Base-by-base conservation (phyloP, 2,329 filamentous ascomycete genomes). In the Alternaria incomplexa region DNA sequence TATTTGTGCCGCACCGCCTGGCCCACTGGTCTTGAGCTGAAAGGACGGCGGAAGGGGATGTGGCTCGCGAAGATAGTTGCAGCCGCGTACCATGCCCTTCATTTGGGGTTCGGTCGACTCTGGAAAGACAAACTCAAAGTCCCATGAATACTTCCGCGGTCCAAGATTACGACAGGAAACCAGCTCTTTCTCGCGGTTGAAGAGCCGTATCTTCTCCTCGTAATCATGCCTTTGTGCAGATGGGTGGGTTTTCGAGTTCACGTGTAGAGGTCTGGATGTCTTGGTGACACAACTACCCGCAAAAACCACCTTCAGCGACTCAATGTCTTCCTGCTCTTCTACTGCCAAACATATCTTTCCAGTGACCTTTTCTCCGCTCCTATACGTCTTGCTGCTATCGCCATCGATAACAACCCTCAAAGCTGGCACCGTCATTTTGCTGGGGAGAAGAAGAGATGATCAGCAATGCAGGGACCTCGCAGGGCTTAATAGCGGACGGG, bases 101-200 rank as follows among this genome's bases (percentile, higher is more conserved):
- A 68, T 74, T 13, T 65, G 69, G 52, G 70, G 67, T 46, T 73
- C 68, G 0, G 77, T 80, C n/a, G 58, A 59, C 5, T 72, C 67
- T 20, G 77, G 77, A 50, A 80, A 78, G 13, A 66, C 66, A 64
- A 79, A 80, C n/a, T 76, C 73, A 59, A 80, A 80, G 2, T 67
- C 53, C 76, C 77, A 79, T 9, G 66, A 72, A 25, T 77, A 71
- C 44, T 79, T 77, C 26, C 72, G 73, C 13, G 72, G 55, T n/a
- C 44, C 57, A 11, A 77, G 61, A 15, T 56, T 68, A 5, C 65
- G 62, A n/a, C 55, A 58, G 6, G 69, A 57, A 13, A 74, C 59
- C 1, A 79, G 30, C 11, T 67, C 61, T 36, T 72, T 69, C 55
- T 77, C 75, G 40, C 68, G 62, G 23, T 68, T 69, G 69, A 79